Percentiles rank a stretch among this genome's conserved stretches.
Conservation (phyloP, 2,329 filamentous ascomycete species). For the Penicillium sp. region DNA sequence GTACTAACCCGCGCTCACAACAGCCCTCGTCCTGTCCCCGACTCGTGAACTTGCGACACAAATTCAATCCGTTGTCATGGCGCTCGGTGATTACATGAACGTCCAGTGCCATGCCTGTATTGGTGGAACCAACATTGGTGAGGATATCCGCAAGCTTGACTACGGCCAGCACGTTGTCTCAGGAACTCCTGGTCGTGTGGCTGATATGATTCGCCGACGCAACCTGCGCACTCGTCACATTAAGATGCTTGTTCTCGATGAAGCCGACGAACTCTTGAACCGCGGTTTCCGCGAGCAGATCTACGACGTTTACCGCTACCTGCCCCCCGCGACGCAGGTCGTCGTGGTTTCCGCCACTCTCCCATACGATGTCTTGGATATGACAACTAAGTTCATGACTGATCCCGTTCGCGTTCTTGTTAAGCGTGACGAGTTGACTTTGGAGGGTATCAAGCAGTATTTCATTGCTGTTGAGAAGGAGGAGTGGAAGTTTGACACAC, state of each 20-base stretch:
- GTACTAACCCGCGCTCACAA: conserved; percentile 10
- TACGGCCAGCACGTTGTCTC: conserved; percentile 97
- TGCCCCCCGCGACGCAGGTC: conserved; percentile 97
- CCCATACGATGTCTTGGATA: conserved; percentile 98
- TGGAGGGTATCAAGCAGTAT: conserved; percentile 99
- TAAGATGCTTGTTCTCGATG: conserved; percentile 99
- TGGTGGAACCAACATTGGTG: conserved; percentile 95
- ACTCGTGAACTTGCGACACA: conserved; percentile 96
- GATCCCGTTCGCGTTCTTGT: conserved; percentile 98
- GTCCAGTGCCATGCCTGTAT: conserved; percentile 99
- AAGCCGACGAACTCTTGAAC: conserved; percentile 97
- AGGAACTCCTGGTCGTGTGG: conserved; percentile 96
- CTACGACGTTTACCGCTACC: conserved; percentile 99
- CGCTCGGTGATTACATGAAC: conserved; percentile 99
- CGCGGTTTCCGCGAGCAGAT: conserved; percentile 99
- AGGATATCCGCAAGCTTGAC: conserved; percentile 97
- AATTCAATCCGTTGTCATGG: conserved; percentile 99
- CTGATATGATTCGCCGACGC: conserved; percentile 99
- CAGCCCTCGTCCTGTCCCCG: conserved; percentile 87
- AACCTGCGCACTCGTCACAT: conserved; percentile 96
- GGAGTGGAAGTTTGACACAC: conserved; percentile 99
- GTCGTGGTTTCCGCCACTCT: conserved; percentile 98
- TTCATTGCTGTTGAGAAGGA: conserved; percentile 99
- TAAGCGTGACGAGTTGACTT: conserved; percentile 99
- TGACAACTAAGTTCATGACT: conserved; percentile 99